phyloP scores from a whole-genome alignment of 1,284 basidiomycete species.

The Apiotrichum sp. region DNA sequence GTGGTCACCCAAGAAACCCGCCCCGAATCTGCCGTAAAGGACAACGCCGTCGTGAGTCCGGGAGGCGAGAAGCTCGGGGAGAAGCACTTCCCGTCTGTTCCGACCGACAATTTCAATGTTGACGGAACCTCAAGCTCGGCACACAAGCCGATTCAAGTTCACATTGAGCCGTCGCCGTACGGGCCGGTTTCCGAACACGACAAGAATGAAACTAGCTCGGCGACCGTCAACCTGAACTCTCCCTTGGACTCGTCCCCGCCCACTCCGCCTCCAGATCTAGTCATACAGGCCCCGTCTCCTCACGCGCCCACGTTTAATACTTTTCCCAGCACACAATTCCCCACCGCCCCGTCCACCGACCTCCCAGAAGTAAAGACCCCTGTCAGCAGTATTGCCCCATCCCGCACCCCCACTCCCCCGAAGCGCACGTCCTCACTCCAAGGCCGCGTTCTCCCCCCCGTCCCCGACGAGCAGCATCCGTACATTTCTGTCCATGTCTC shows the following conservation, averaged over 20 bases:
- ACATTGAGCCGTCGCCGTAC: constrained; percentile 36
- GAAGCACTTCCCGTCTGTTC: constrained; percentile 4
- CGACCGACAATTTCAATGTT: constrained; percentile 1
- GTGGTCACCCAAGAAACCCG: background rate
- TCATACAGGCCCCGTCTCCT: constrained; percentile 5
- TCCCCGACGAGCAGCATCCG: constrained; percentile 40
- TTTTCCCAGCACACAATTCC: background rate
- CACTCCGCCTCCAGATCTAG: background rate
- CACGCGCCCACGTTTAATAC: background rate
- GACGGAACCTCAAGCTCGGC: background rate
- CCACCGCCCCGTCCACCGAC: background rate
- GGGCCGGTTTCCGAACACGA: background rate
- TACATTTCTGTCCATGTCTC: constrained; percentile 40
- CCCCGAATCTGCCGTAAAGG: constrained; percentile 1
- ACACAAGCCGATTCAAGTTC: constrained; percentile 28
- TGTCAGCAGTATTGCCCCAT: background rate
- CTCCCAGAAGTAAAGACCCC: constrained; percentile 2
- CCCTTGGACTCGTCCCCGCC: background rate
- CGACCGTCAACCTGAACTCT: background rate
- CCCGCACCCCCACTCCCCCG: constrained; percentile 4
- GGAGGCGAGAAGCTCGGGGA: background rate
- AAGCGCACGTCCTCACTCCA: background rate
- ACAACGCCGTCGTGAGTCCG: constrained; percentile 1
- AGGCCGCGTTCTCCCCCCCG: constrained; percentile 30
- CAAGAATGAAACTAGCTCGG: background rate